Conservation (phyloP, 805 yeast genomes). For the Myxozyma neglecta region DNA sequence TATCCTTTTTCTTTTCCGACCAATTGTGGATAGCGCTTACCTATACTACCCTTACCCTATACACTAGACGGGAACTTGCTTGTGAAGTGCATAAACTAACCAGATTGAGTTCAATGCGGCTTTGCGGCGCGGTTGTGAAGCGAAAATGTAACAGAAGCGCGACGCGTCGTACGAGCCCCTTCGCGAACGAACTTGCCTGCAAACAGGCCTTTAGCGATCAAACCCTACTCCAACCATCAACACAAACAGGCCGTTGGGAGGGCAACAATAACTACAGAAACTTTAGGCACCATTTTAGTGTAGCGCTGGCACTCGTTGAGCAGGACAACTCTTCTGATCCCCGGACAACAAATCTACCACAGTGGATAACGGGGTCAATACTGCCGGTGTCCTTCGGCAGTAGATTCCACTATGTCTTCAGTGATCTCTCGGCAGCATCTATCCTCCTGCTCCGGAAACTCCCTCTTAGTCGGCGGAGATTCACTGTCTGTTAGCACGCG, state of each 20-base stretch:
- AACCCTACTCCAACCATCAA: constrained; percentile 6
- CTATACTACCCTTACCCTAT: no score
- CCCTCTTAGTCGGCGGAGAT: constrained; percentile 1
- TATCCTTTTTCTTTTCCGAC: no score
- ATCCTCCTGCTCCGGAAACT: constrained; percentile 1
- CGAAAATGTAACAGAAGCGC: neutral
- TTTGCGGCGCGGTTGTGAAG: no score
- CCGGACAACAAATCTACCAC: neutral
- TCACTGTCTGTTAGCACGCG: neutral
- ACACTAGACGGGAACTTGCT: no score
- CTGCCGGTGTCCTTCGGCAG: neutral
- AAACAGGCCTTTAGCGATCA: neutral
- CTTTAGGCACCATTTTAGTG: neutral
- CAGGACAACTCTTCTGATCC: neutral
- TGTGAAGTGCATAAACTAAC: no score
- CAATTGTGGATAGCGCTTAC: no score
- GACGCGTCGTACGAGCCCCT: neutral
- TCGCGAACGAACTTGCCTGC: neutral
- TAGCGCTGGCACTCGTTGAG: neutral
- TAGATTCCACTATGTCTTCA: neutral
- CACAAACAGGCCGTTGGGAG: constrained; percentile 14
- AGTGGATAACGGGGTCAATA: neutral
- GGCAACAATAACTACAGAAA: neutral
- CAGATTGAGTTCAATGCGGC: no score
- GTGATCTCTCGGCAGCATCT: constrained; percentile 1